Evolutionary conservation across 1,284 basidiomycete genomes (phyloP).

Genomic region (Heterobasidion parviporum): DNA sequence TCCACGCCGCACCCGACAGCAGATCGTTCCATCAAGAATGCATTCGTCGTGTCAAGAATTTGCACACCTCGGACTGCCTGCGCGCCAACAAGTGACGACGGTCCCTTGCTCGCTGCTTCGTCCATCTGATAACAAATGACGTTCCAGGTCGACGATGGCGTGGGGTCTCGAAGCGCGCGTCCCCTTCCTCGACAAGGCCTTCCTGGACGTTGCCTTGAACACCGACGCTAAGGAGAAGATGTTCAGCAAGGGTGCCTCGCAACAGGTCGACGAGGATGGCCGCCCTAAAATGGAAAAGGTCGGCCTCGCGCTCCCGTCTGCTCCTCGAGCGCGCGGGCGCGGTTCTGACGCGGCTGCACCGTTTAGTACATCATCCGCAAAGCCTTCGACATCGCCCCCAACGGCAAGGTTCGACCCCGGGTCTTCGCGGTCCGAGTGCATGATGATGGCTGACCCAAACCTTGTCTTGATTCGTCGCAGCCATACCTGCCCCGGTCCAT

Average conservation of each 20-base stretch:
- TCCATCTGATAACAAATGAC: neutral
- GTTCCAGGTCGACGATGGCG: constrained; percentile 88
- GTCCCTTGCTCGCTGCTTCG: neutral
- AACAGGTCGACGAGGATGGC: constrained; percentile 80
- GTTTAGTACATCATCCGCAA: constrained; percentile 90
- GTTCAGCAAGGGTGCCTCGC: constrained; percentile 79
- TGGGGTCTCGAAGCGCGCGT: constrained; percentile 99
- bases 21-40: constrained; percentile 94
- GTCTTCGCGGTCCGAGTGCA: neutral
- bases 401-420: constrained; percentile 57
- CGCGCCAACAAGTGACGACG: constrained; percentile 87
- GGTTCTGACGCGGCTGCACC: neutral
- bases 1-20: constrained; percentile 94
- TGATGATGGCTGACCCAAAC: too few species aligned
- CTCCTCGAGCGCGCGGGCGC: neutral
- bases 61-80: constrained; percentile 96
- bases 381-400: constrained; percentile 88
- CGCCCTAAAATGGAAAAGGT: constrained; percentile 93
- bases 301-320: constrained; percentile 2
- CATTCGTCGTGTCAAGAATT: constrained; percentile 93
- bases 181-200: constrained; percentile 96
- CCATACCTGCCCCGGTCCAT: constrained; percentile 93
- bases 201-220: constrained; percentile 93
- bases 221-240: constrained; percentile 84
- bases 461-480: constrained; percentile 26